Conservation (phyloP, 2,329 filamentous ascomycete species). For the Biscogniauxia mediterranea region DNA sequence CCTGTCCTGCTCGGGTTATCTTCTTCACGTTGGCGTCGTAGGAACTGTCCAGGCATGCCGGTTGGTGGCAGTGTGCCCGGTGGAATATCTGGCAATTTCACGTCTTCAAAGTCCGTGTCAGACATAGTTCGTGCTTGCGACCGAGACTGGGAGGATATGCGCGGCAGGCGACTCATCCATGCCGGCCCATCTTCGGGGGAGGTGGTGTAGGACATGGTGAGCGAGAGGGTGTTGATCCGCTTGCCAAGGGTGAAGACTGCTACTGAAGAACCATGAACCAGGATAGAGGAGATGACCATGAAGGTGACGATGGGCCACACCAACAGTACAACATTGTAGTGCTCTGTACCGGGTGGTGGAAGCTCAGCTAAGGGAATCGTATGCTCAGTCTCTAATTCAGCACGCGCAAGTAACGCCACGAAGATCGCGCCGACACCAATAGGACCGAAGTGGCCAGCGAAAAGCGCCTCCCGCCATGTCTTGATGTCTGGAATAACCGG, state of each 20-base stretch:
- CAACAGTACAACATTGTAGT: conserved; percentile 72
- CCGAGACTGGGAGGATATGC: conserved; percentile 64
- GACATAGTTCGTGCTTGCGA: conserved; percentile 86
- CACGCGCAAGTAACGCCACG: conserved; percentile 85
- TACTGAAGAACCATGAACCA: conserved; percentile 96
- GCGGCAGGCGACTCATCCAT: conserved; percentile 92
- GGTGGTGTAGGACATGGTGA: conserved; percentile 95
- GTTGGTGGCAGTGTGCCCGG: conserved; percentile 71
- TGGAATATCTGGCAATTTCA: conserved; percentile 59
- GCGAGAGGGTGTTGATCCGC: conserved; percentile 91
- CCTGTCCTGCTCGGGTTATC: conserved; percentile 51
- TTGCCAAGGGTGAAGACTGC: conserved; percentile 97
- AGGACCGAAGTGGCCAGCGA: conserved; percentile 95
- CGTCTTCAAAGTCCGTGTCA: conserved; percentile 66
- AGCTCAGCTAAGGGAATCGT: conserved; percentile 70
- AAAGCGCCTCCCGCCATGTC: conserved; percentile 95
- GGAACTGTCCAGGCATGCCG: conserved; percentile 70
- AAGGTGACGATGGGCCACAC: conserved; percentile 98
- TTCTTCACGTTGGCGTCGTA: conserved; percentile 81
- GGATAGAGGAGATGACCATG: conserved; percentile 87
- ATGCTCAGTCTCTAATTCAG: conserved; percentile 77
- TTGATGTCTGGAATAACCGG: conserved; percentile 95
- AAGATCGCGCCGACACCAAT: conserved; percentile 98
- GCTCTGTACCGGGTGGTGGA: conserved; percentile 51
- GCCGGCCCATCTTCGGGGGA: conserved; percentile 83